Percentiles rank a stretch among this genome's conserved stretches.
Conservation (phyloP, 176 grass and related monocot genomes). For the Canna indica region DNA sequence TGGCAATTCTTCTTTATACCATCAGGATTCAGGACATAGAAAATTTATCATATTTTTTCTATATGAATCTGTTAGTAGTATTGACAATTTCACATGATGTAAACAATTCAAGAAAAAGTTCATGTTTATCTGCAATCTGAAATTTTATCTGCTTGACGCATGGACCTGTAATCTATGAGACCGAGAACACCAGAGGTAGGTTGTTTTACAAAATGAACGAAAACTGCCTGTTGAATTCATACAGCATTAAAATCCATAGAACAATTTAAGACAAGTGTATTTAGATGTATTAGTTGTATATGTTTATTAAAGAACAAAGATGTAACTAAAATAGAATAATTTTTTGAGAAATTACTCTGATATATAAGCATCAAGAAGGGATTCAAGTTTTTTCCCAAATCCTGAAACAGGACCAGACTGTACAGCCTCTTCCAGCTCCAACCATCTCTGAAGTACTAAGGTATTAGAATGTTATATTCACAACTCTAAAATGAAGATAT, state of each 20-base stretch:
- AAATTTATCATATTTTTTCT: background rate
- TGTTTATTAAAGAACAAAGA: background rate
- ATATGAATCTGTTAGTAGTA: background rate
- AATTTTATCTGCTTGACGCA: background rate
- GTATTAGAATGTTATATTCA: background rate
- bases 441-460: slow-evolving; percentile 40
- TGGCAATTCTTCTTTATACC: no score
- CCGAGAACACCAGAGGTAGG: background rate
- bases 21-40: no score
- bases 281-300: background rate
- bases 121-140: background rate
- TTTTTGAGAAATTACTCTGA: slow-evolving; percentile 36
- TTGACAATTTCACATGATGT: background rate
- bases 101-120: background rate
- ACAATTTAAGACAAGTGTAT: background rate
- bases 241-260: background rate
- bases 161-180: background rate
- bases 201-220: background rate
- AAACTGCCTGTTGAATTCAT: background rate
- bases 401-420: slow-evolving; percentile 41
- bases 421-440: slow-evolving; percentile 56
- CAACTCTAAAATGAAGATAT: slow-evolving; percentile 2
- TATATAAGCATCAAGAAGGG: slow-evolving; percentile 63
- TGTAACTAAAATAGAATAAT: slow-evolving; percentile 9
- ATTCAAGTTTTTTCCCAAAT: slow-evolving; percentile 57